Evolutionary conservation across 768 basidiomycete species (phyloP).

Genomic region (Coprinellus aureogranulatus): DNA sequence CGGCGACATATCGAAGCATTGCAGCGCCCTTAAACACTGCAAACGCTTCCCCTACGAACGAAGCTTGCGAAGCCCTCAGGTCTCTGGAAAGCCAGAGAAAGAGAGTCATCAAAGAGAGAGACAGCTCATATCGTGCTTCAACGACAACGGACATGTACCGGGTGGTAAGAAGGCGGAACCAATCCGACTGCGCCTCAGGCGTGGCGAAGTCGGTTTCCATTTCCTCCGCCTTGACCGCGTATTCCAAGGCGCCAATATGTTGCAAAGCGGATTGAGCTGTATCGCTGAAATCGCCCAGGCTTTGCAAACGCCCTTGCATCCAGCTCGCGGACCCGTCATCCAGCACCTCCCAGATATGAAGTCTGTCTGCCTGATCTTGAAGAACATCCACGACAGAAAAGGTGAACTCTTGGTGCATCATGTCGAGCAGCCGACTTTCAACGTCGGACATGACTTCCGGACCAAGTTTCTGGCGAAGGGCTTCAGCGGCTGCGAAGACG

Average conservation of each 20-base stretch:
- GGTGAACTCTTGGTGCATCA: constrained; percentile 73
- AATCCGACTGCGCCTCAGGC: constrained; percentile 56
- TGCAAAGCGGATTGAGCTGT: constrained; percentile 56
- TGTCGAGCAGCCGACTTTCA: constrained; percentile 58
- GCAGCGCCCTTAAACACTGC: constrained; percentile 77
- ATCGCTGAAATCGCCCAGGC: constrained; percentile 53
- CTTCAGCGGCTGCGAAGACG: constrained; percentile 63
- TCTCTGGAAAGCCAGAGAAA: constrained; percentile 71
- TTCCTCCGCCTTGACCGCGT: constrained; percentile 71
- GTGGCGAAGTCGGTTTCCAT: constrained; percentile 61
- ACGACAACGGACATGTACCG: constrained; percentile 62
- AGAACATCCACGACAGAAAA: constrained; percentile 77
- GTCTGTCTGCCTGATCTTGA: constrained; percentile 56
- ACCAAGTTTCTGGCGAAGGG: constrained; percentile 58
- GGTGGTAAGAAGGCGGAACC: constrained; percentile 60
- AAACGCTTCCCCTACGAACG: constrained; percentile 69
- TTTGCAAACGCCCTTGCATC: constrained; percentile 59
- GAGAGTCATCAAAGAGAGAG: constrained; percentile 60
- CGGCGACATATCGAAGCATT: constrained; percentile 60
- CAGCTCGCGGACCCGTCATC: constrained; percentile 61
- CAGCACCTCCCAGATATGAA: constrained; percentile 52
- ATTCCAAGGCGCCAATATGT: constrained; percentile 73
- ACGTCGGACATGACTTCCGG: constrained; percentile 53
- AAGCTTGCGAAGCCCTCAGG: constrained; percentile 60
- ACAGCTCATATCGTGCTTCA: constrained; percentile 74